Conservation (phyloP, 208 protist genomes). For the Leishmania arabica region DNA sequence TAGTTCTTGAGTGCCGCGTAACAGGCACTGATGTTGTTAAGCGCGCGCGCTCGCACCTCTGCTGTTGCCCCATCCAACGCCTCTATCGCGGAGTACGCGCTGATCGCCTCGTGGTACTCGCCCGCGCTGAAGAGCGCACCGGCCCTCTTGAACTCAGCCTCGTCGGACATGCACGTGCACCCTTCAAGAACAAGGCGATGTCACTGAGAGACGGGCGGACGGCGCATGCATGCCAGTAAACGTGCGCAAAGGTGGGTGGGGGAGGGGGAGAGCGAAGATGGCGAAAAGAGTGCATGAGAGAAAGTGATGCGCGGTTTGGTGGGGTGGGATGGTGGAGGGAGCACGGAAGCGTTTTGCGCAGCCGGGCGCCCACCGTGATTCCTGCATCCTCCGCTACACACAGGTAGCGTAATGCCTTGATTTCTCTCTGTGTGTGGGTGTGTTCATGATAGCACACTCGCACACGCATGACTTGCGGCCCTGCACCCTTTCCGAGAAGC, state of each 20-base stretch:
- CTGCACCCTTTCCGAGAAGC: background rate
- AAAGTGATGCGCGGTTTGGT: background rate
- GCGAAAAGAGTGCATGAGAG: background rate
- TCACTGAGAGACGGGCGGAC: background rate
- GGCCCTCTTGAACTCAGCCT: conserved; percentile 54
- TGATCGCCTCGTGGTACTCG: conserved; percentile 59
- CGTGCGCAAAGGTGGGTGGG: background rate
- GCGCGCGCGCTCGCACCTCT: conserved; percentile 52
- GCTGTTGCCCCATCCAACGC: conserved; percentile 11
- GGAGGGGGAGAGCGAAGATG: background rate
- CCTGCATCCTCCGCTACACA: background rate
- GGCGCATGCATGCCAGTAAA: background rate
- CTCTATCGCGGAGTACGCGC: conserved; percentile 49
- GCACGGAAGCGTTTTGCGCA: background rate
- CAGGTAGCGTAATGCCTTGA: background rate
- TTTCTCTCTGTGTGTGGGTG: background rate
- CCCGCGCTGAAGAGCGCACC: conserved; percentile 46
- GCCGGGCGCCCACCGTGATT: background rate
- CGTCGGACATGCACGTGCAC: conserved; percentile 40
- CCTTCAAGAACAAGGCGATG: background rate
- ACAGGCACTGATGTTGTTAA: conserved; percentile 85
- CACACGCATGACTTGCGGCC: background rate
- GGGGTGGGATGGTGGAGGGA: background rate
- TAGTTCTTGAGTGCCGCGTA: conserved; percentile 69
- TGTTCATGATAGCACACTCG: background rate